A percentile compares a stretch with the other conserved stretches of the same genome.
phyloP scores from a whole-genome alignment of 2,329 filamentous ascomycete species.

The Hypoxylon sp. region DNA sequence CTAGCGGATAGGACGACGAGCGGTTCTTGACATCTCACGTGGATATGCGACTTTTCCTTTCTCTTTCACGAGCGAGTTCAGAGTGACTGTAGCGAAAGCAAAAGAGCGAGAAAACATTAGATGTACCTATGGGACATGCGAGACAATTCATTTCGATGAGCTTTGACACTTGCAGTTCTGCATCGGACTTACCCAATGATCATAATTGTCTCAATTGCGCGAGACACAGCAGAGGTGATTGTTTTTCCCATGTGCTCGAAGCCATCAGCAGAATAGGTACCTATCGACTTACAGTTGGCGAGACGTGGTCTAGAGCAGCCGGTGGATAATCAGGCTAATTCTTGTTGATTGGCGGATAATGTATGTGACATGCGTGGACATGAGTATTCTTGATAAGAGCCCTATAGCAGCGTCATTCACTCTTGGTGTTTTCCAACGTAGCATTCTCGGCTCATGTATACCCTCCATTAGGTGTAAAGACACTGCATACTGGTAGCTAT shows the following conservation, averaged over 20 bases:
- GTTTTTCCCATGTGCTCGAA: background rate
- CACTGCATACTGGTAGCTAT: constrained; percentile 15
- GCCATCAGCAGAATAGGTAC: background rate
- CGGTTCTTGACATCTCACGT: constrained; percentile 14
- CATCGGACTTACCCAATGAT: background rate
- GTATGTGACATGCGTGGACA: background rate
- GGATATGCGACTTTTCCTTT: constrained; percentile 16
- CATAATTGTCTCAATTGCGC: background rate
- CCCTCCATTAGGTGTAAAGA: background rate
- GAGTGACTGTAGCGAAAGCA: constrained; percentile 11
- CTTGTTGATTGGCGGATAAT: background rate
- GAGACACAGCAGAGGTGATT: background rate
- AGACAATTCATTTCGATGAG: constrained; percentile 11
- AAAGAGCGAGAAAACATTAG: constrained; percentile 14
- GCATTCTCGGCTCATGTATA: constrained; percentile 16
- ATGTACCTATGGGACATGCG: constrained; percentile 12
- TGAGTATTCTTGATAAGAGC: background rate
- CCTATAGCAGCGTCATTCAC: background rate
- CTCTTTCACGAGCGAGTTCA: constrained; percentile 15
- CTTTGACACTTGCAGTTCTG: background rate
- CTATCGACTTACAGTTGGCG: background rate
- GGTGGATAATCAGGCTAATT: constrained; percentile 7
- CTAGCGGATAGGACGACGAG: constrained; percentile 6
- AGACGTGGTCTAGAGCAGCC: constrained; percentile 7
- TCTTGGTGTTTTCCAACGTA: background rate